A percentile compares a stretch with the other conserved stretches of the same genome.
phyloP scores from a whole-genome alignment of 352 stramenopile genomes.

The Phytophthora idaei region DNA sequence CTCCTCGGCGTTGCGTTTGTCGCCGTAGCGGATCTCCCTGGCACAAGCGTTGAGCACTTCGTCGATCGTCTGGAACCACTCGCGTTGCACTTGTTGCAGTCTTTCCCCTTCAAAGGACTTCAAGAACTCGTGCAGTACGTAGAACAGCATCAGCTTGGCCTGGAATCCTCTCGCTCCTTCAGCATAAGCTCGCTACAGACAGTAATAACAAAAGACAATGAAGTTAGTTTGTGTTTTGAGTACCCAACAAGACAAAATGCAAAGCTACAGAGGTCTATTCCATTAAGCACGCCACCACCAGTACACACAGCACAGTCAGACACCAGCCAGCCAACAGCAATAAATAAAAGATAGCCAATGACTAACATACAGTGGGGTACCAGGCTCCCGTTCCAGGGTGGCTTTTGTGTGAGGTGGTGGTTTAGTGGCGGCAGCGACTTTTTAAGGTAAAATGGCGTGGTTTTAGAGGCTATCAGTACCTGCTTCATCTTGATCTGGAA shows the following conservation, averaged over 20 bases:
- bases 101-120: slow-evolving; percentile 76
- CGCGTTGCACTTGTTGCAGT: slow-evolving; percentile 61
- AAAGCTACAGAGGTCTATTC: slow-evolving; percentile 36
- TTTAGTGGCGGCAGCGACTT: slow-evolving; percentile 23
- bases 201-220: slow-evolving; percentile 13
- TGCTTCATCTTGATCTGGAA: slow-evolving; percentile 92
- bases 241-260: slow-evolving; percentile 6
- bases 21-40: slow-evolving; percentile 66
- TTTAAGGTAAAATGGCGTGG: slow-evolving; percentile 25
- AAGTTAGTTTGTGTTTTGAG: slow-evolving; percentile 21
- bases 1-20: slow-evolving; percentile 70
- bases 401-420: slow-evolving; percentile 11
- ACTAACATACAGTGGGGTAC: not conserved
- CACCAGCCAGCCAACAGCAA: slow-evolving; percentile 7
- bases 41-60: slow-evolving; percentile 76
- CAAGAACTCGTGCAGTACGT: slow-evolving; percentile 88
- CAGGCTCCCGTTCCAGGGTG: not conserved
- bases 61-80: slow-evolving; percentile 85
- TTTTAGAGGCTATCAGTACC: slow-evolving; percentile 48
- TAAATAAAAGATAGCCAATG: not conserved
- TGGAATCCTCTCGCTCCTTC: slow-evolving; percentile 72
- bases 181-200: slow-evolving; percentile 56
- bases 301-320: slow-evolving; percentile 22
- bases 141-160: slow-evolving; percentile 87
- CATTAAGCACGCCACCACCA: slow-evolving; percentile 33